phyloP scores from a whole-genome alignment of 257 asterid species.

The Scutellaria barbata region DNA sequence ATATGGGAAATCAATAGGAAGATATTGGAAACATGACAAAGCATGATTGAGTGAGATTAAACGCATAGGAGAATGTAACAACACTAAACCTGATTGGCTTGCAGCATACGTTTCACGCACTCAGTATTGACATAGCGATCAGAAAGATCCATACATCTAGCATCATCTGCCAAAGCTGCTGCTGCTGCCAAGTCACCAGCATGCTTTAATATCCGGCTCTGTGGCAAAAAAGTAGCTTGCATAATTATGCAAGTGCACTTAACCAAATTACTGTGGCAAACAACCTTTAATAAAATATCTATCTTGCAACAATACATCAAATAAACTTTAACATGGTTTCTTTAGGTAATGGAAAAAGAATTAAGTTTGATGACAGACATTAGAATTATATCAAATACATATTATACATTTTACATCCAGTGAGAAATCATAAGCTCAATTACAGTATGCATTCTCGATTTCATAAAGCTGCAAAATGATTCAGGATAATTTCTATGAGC shows the following conservation, averaged over 20 bases:
- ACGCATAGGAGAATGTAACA: background rate
- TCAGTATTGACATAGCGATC: constrained; percentile 97
- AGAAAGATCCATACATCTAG: constrained; percentile 98
- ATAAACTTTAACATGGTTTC: too few species aligned
- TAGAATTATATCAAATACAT: too few species aligned
- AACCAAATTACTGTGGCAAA: background rate
- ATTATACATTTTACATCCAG: too few species aligned
- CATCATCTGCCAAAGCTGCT: constrained; percentile 97
- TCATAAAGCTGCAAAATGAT: too few species aligned
- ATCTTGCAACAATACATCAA: too few species aligned
- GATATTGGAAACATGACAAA: background rate
- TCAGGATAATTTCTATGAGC: too few species aligned
- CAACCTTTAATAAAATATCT: too few species aligned
- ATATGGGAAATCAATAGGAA: constrained; percentile 22
- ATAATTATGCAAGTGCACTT: background rate
- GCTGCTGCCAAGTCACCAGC: constrained; percentile 92
- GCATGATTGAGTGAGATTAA: background rate
- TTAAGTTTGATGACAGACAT: too few species aligned
- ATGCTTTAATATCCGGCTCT: constrained; percentile 97
- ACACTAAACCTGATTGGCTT: constrained; percentile 86
- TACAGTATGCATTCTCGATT: too few species aligned
- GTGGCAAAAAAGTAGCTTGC: constrained; percentile 33
- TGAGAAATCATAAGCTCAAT: too few species aligned
- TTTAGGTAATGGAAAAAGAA: too few species aligned
- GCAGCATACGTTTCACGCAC: constrained; percentile 97